Base-by-base conservation (phyloP, 352 stramenopile species). In the Poterioochromonas sp. region DNA sequence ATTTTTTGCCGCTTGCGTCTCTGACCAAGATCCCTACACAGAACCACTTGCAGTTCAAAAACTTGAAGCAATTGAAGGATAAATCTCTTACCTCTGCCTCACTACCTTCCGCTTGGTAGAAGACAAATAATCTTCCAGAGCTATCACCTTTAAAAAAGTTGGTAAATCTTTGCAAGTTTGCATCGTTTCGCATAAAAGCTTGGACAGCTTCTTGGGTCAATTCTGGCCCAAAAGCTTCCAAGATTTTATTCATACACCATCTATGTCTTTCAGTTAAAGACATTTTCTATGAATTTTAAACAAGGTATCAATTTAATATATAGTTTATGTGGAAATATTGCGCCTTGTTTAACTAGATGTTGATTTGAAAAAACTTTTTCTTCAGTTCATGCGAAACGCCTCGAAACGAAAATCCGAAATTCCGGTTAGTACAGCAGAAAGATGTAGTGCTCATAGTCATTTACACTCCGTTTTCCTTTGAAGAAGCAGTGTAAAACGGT, bases 201-300 rank as follows among this genome's bases (percentile, higher is more conserved):
- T 80, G 41, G 11, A 39, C 63, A 63, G 53, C 80, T 82, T 82
- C 68, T 68, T 26, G 79, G 68, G 43, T 86, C 76, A 29, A 84
- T 60, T 82, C 80, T 26, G 82, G 81, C 20, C 41, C 64, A 58
- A 86, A 86, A 34, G 82, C 63, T 43, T 86, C 83, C 8, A 86
- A 77, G 12, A 86, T 76, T 71, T 86, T 86, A 3, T 73, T 76
- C 64, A 84, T 79, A 54, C 83, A 86, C 83, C 83, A 86, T 83
- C 83, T 29, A 73, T 86, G 83, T 73, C 82, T 44, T 44, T 79
- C 74, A 32, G 83, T 83, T 18, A 86, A 60, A 39, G 83, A 80
- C 83, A 86, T 86, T 22, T 79, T 84, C 47, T 58, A 58, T 26
- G 26, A 15, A 26, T 15, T 58, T 26, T 26, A 58, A 58, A 58